Evolutionary conservation across 1,139 yeast genomes (phyloP).

Genomic region (Saccharomyces hybrid): DNA sequence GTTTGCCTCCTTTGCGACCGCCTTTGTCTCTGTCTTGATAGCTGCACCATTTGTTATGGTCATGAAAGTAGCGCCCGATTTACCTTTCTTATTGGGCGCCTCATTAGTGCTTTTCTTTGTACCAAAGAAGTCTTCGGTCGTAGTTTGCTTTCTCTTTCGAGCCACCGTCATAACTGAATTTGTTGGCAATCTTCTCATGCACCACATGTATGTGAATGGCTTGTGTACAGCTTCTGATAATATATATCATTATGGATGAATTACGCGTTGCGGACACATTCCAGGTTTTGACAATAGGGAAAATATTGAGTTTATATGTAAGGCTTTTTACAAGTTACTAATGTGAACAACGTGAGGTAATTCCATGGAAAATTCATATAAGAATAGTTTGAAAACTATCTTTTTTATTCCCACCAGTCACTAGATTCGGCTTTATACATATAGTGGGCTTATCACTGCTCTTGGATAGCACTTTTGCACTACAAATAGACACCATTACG

Average conservation of each 20-base stretch:
- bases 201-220: background rate
- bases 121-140: slow-evolving; percentile 18
- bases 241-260: background rate
- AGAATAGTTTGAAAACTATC: background rate
- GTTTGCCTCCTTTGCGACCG: background rate
- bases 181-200: background rate
- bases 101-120: background rate
- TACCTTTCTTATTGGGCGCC: background rate
- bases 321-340: background rate
- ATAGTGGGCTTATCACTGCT: slow-evolving; percentile 1
- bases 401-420: background rate
- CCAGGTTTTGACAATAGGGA: background rate
- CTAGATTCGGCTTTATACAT: background rate
- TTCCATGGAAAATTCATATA: background rate
- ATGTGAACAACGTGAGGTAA: background rate
- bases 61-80: background rate
- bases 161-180: slow-evolving; percentile 5
- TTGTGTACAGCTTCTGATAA: background rate
- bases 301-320: background rate
- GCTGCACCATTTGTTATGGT: slow-evolving; percentile 1
- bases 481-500: background rate
- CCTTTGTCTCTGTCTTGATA: background rate
- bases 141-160: slow-evolving; percentile 13
- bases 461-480: background rate
- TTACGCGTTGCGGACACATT: background rate